Evolutionary conservation across 176 grass and related monocot genomes (phyloP).

Genomic region (Luzula sylvatica): DNA sequence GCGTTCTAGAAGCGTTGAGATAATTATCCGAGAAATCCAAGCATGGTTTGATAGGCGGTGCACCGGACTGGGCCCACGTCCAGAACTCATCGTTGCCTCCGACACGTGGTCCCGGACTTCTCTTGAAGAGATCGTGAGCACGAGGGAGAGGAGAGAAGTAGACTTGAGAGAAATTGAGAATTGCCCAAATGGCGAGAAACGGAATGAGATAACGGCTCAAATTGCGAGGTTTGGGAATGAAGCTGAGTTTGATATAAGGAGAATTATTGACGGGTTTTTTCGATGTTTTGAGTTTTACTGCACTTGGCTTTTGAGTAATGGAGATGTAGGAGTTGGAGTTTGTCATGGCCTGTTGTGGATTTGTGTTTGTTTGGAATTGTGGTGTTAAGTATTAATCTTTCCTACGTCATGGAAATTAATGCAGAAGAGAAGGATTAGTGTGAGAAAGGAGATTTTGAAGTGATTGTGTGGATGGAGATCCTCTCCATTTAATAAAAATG

Average conservation of each 20-base stretch:
- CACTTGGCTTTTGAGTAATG: constrained; percentile 17
- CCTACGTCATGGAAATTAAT: background rate
- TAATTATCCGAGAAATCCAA: constrained; percentile 11
- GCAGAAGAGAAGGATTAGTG: background rate
- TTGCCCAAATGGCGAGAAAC: constrained; percentile 19
- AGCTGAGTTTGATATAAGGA: constrained; percentile 2
- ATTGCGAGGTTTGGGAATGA: constrained; percentile 14
- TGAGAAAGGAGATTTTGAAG: background rate
- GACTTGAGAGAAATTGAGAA: constrained; percentile 28
- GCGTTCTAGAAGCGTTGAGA: background rate
- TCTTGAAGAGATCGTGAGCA: background rate
- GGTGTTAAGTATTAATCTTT: background rate
- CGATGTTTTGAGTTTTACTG: constrained; percentile 13
- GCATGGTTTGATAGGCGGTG: constrained; percentile 4
- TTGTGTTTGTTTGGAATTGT: background rate
- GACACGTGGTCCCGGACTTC: background rate
- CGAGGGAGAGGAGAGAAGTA: constrained; percentile 19
- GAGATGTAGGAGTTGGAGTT: constrained; percentile 23
- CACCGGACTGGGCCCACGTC: constrained; percentile 10
- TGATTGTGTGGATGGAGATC: background rate
- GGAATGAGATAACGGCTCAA: constrained; percentile 24
- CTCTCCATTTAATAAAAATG: too few species aligned
- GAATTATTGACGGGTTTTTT: background rate
- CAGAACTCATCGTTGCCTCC: constrained; percentile 21
- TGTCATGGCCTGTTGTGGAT: background rate